Evolutionary conservation across 1,284 basidiomycete genomes (phyloP).

Genomic region (Inonotus hispidus): DNA sequence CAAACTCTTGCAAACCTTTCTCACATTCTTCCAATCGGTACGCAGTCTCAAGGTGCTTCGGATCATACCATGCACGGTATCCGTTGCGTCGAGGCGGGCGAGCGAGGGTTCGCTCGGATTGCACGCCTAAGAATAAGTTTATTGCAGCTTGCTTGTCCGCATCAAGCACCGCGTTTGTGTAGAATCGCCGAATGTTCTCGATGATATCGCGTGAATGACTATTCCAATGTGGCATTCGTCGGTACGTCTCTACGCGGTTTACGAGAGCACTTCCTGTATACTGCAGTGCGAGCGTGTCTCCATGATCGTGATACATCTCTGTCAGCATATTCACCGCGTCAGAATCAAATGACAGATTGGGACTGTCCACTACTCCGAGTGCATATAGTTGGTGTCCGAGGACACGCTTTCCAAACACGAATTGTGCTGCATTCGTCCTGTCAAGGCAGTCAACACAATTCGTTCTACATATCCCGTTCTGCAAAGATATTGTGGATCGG

Average conservation of each 20-base stretch:
- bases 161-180: slow-evolving; percentile 92
- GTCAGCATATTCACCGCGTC: slow-evolving; percentile 97
- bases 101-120: slow-evolving; percentile 46
- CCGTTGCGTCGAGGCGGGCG: slow-evolving; percentile 48
- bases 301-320: slow-evolving; percentile 98
- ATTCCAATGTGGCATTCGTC: slow-evolving; percentile 95
- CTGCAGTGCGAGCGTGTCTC: slow-evolving; percentile 95
- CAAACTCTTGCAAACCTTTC: slow-evolving; percentile 50
- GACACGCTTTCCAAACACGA: slow-evolving; percentile 94
- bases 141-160: slow-evolving; percentile 98
- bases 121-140: slow-evolving; percentile 91
- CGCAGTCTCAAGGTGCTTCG: slow-evolving; percentile 59
- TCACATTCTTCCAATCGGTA: slow-evolving; percentile 56
- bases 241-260: slow-evolving; percentile 95
- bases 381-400: slow-evolving; percentile 96
- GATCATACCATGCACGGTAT: slow-evolving; percentile 82
- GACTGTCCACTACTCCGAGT: slow-evolving; percentile 80
- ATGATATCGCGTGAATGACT: slow-evolving; percentile 97
- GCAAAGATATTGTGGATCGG: slow-evolving; percentile 72
- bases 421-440: slow-evolving; percentile 96
- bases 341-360: slow-evolving; percentile 87
- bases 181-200: slow-evolving; percentile 94
- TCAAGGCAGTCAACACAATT: slow-evolving; percentile 98
- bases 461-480: slow-evolving; percentile 86
- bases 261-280: slow-evolving; percentile 96